These are phyloP conservation scores for Geotrichum fermentans DNA, from an alignment of 1,139 yeast genomes.

Conservation along the genomic window DNA sequence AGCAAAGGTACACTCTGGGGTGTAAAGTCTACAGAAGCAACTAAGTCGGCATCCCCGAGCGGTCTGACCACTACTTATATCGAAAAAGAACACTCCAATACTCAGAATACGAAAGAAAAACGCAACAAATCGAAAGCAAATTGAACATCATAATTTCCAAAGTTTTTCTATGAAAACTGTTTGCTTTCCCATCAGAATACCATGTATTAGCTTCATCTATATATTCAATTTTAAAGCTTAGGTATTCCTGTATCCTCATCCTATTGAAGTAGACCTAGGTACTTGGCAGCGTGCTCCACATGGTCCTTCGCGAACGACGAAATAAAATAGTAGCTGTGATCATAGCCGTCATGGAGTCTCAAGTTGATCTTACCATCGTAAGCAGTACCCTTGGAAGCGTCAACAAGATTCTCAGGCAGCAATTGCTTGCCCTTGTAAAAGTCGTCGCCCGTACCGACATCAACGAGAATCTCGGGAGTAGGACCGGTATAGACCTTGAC, in stretches of 20 bases:
- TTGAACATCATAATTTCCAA: too few species aligned
- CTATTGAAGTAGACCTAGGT: slow-evolving; percentile 37
- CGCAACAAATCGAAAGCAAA: too few species aligned
- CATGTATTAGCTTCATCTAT: too few species aligned
- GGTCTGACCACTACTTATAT: too few species aligned
- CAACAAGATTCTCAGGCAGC: slow-evolving; percentile 67
- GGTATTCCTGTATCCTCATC: too few species aligned
- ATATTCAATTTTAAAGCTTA: too few species aligned
- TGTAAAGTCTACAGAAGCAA: not conserved
- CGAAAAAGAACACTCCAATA: too few species aligned
- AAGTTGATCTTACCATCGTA: slow-evolving; percentile 61
- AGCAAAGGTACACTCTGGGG: not conserved
- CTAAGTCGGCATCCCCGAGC: too few species aligned
- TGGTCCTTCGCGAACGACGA: slow-evolving; percentile 79
- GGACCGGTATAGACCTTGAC: slow-evolving; percentile 53
- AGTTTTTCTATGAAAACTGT: too few species aligned
- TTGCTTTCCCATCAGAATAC: too few species aligned
- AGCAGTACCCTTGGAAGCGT: slow-evolving; percentile 57
- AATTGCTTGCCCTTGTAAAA: slow-evolving; percentile 67
- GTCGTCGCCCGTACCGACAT: slow-evolving; percentile 73
- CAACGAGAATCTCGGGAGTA: slow-evolving; percentile 65
- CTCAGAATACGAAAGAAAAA: too few species aligned
- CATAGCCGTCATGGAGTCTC: slow-evolving; percentile 73
- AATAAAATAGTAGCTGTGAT: slow-evolving; percentile 85
- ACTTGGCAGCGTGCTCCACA: slow-evolving; percentile 80